phyloP scores from a whole-genome alignment of 257 asterid genomes.

The Gentiana macrophylla region DNA sequence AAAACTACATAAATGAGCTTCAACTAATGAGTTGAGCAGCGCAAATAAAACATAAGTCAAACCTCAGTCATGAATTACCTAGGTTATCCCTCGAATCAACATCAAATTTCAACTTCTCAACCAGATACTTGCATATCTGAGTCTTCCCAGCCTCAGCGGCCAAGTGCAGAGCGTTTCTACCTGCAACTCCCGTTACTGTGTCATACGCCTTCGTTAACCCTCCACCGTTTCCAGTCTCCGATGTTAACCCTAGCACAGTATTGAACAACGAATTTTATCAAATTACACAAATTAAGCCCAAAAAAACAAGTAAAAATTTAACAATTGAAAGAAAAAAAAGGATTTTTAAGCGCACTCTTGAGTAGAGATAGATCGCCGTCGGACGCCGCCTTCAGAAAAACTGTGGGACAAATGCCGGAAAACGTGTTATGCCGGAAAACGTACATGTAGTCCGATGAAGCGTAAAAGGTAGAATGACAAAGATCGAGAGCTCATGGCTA shows the following conservation, averaged over 20 bases:
- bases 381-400: neutral
- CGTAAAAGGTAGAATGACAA: too few relatives aligned
- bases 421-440: too few relatives aligned
- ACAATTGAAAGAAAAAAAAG: neutral
- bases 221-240: neutral
- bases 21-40: too few relatives aligned
- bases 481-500: too few relatives aligned
- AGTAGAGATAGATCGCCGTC: conserved; percentile 4
- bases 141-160: conserved; percentile 16
- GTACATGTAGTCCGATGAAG: too few relatives aligned
- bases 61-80: neutral
- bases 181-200: neutral
- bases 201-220: neutral
- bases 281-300: neutral
- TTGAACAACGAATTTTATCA: neutral
- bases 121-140: conserved; percentile 12
- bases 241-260: neutral
- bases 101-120: conserved; percentile 11
- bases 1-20: too few relatives aligned
- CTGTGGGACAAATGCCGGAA: neutral
- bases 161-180: conserved; percentile 11
- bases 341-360: neutral
- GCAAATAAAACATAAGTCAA: too few relatives aligned
- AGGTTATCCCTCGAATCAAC: conserved; percentile 3
- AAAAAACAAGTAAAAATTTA: neutral